Evolutionary conservation across 2,329 filamentous ascomycete species (phyloP).

Genomic region (Pleurostoma richardsiae): DNA sequence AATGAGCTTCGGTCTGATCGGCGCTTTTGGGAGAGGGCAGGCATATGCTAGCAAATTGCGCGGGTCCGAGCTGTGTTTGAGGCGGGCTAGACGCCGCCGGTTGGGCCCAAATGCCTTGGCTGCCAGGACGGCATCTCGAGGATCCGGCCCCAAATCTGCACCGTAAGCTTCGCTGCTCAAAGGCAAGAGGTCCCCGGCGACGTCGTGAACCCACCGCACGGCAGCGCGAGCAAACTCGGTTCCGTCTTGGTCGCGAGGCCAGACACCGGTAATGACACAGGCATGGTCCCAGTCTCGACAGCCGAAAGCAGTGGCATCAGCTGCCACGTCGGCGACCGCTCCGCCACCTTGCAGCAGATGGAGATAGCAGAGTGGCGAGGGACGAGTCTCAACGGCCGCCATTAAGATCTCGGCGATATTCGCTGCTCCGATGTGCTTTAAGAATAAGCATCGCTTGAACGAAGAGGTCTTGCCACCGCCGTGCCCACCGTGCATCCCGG

Average conservation of each 20-base stretch:
- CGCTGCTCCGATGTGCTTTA: constrained; percentile 37
- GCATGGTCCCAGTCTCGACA: constrained; percentile 61
- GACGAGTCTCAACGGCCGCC: constrained; percentile 38
- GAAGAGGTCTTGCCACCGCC: constrained; percentile 53
- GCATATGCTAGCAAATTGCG: constrained; percentile 45
- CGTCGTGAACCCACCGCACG: constrained; percentile 51
- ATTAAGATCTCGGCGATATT: constrained; percentile 31
- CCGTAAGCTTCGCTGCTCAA: constrained; percentile 48
- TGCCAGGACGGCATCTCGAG: constrained; percentile 47
- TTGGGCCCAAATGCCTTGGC: constrained; percentile 54
- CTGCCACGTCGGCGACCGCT: constrained; percentile 35
- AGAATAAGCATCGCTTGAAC: constrained; percentile 60
- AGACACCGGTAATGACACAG: constrained; percentile 59
- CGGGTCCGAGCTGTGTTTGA: constrained; percentile 48
- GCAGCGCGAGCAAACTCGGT: constrained; percentile 29
- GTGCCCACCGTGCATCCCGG: constrained; percentile 54
- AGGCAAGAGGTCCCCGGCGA: constrained; percentile 40
- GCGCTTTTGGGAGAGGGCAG: constrained; percentile 43
- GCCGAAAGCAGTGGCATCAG: constrained; percentile 51
- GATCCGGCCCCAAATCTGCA: constrained; percentile 59
- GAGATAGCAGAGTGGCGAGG: constrained; percentile 52
- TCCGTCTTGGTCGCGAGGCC: constrained; percentile 48
- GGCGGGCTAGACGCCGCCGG: constrained; percentile 34
- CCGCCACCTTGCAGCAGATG: constrained; percentile 58
- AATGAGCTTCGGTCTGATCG: constrained; percentile 37